Percentiles rank a stretch among this genome's conserved stretches.
phyloP scores from a whole-genome alignment of 108 stramenopile genomes.

The Seminavis robusta region DNA sequence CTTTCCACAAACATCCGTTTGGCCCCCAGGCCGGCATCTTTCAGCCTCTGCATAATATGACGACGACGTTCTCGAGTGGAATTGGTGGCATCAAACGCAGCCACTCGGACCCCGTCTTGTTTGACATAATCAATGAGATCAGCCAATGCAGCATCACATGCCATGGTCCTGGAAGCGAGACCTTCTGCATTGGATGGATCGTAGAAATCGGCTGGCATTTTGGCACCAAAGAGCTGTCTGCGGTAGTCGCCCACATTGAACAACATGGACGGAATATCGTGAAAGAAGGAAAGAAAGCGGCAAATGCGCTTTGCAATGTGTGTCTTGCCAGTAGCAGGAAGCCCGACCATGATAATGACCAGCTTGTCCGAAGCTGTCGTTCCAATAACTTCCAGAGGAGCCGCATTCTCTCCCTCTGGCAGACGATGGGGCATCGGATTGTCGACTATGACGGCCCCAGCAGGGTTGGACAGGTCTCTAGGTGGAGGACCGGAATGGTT shows the following conservation, averaged over 20 bases:
- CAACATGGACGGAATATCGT: slow-evolving; percentile 82
- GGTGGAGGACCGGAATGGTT: too few relatives aligned
- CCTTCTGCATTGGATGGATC: slow-evolving; percentile 84
- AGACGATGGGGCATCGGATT: slow-evolving; percentile 85
- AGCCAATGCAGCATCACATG: slow-evolving; percentile 83
- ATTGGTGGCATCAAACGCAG: slow-evolving; percentile 97
- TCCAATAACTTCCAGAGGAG: slow-evolving; percentile 86
- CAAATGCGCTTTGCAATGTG: slow-evolving; percentile 94
- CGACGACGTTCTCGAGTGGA: slow-evolving; percentile 68
- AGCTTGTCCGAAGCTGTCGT: slow-evolving; percentile 83
- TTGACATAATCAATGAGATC: slow-evolving; percentile 66
- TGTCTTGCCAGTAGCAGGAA: slow-evolving; percentile 97
- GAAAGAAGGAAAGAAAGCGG: slow-evolving; percentile 90
- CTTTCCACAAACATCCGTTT: slow-evolving; percentile 92
- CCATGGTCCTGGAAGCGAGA: slow-evolving; percentile 47
- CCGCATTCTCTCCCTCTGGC: slow-evolving; percentile 86
- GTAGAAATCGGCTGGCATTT: slow-evolving; percentile 86
- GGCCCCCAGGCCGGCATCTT: slow-evolving; percentile 27
- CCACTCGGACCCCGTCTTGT: slow-evolving; percentile 59
- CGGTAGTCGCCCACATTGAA: slow-evolving; percentile 96
- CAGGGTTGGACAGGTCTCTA: too few relatives aligned
- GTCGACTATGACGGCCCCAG: too few relatives aligned
- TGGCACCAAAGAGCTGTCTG: slow-evolving; percentile 74
- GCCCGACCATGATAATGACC: slow-evolving; percentile 94
- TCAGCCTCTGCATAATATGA: slow-evolving; percentile 48